Evolutionary conservation across 139 green algal genomes (phyloP).

Genomic region (Tetratostichococcus sp.): DNA sequence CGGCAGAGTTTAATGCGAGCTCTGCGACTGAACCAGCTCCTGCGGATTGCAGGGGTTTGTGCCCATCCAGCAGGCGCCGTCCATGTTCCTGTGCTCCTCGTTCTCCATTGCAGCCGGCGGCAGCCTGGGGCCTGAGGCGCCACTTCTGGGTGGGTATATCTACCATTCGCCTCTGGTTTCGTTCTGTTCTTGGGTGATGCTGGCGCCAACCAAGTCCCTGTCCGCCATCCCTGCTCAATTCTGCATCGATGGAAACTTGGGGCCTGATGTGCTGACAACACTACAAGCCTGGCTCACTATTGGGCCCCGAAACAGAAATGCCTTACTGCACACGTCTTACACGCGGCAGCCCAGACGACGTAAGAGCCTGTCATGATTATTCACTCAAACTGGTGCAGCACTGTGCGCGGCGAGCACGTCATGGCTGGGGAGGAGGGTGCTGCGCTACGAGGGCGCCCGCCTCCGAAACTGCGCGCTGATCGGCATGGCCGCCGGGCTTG

Average conservation of each 20-base stretch:
- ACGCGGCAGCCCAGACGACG: too few relatives aligned
- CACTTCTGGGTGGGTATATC: conserved; percentile 20
- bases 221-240: too few relatives aligned
- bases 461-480: conserved; percentile 41
- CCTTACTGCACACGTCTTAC: too few relatives aligned
- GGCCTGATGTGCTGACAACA: too few relatives aligned
- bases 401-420: conserved; percentile 32
- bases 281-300: too few relatives aligned
- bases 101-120: conserved; percentile 40
- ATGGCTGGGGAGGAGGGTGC: conserved; percentile 18
- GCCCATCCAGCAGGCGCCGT: conserved; percentile 27
- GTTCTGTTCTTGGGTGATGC: too few relatives aligned
- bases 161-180: too few relatives aligned
- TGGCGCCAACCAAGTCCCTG: too few relatives aligned
- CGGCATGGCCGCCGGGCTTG: conserved; percentile 45
- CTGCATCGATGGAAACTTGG: neutral
- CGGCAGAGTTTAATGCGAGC: too few relatives aligned
- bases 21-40: too few relatives aligned
- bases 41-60: conserved; percentile 24
- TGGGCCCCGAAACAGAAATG: too few relatives aligned
- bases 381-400: neutral
- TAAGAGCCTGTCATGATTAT: too few relatives aligned
- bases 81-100: conserved; percentile 44
- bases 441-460: conserved; percentile 14
- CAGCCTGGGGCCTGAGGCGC: conserved; percentile 39